phyloP scores from a whole-genome alignment of 371 early-diverging fungal genomes.

The Zychaea mexicana region DNA sequence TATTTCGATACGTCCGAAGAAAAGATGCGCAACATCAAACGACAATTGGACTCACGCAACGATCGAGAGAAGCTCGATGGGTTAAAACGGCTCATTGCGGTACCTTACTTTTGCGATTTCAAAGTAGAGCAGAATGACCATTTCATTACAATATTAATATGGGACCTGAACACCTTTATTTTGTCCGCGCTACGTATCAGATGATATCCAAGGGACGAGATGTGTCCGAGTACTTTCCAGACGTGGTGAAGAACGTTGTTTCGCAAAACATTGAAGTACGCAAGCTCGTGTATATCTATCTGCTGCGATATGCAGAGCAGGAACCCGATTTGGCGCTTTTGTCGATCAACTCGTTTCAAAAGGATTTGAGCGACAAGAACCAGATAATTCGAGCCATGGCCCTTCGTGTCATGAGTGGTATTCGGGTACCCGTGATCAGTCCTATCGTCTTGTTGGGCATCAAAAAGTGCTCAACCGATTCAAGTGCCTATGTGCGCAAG shows the following conservation, averaged over 20 bases:
- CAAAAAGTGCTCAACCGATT: constrained; percentile 82
- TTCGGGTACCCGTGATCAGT: constrained; percentile 88
- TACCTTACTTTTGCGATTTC: constrained; percentile 33
- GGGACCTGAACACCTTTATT: too few species aligned
- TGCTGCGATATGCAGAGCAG: constrained; percentile 91
- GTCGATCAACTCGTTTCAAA: constrained; percentile 96
- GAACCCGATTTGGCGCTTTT: constrained; percentile 94
- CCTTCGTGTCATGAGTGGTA: constrained; percentile 92
- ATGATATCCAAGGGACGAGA: constrained; percentile 93
- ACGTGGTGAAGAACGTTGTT: constrained; percentile 96
- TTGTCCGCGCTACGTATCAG: constrained; percentile 31
- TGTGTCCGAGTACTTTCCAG: constrained; percentile 91
- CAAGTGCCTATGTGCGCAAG: constrained; percentile 92
- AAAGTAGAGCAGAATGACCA: not conserved
- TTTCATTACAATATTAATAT: not conserved
- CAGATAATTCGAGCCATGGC: constrained; percentile 95
- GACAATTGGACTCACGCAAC: constrained; percentile 79
- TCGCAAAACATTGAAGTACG: constrained; percentile 89
- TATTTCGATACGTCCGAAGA: constrained; percentile 89
- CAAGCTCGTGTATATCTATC: constrained; percentile 93
- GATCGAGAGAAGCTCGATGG: constrained; percentile 93
- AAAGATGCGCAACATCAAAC: constrained; percentile 75
- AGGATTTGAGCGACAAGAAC: constrained; percentile 91
- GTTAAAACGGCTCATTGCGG: constrained; percentile 87
- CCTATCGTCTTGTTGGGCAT: constrained; percentile 90